Base-by-base conservation (phyloP, 352 stramenopile genomes). In the Globisporangium takayamanum region DNA sequence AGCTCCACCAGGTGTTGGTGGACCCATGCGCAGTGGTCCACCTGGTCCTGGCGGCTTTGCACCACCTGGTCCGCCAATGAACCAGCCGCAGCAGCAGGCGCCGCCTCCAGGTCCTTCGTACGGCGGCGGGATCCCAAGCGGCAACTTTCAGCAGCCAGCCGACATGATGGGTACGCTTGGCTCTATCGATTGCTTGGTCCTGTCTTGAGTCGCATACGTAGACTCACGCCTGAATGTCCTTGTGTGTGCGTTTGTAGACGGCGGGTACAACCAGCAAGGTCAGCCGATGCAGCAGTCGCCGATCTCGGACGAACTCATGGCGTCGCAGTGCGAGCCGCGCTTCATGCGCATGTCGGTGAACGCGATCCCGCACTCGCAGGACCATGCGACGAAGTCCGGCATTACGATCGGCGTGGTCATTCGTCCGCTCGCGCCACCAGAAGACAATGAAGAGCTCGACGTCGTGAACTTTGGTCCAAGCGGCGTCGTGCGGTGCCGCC, bases 381-480 rank as follows among this genome's bases (percentile, higher is more conserved):
- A 94, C 30, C 78, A 94, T 60, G 80, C 83, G 18, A 88, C 77
- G 63, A 93, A 92, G 66, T 89, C 80, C 18, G 82, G 90, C 45
- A 59, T 97, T 10, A 90, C 88, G 56, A 86, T 95, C 45, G 88
- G 86, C 54, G 68, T 97, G 11, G 74, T 95, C 41, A 84, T 95
- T 53, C 86, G 86, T 11, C 88, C 88, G 47, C 55, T 97, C 55
- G 88, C 88, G 7, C 75, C 84, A 1, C 70, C 72, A 8, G 76
- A 74, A 48, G 70, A 88, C 10, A 76, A 75, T n/a, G 74, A 76
- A 57, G 86, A 88, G 33, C 48, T 92, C 26, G 77, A 89, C 57
- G 80, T 96, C 6, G 85, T 97, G 52, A 95, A 97, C 69, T 95
- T 96, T 63, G 87, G 89, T 15, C 72, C 74, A 14, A 74, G 71